Base-by-base conservation (phyloP, 352 stramenopile genomes). In the Phytopythium chamaehyphon region DNA sequence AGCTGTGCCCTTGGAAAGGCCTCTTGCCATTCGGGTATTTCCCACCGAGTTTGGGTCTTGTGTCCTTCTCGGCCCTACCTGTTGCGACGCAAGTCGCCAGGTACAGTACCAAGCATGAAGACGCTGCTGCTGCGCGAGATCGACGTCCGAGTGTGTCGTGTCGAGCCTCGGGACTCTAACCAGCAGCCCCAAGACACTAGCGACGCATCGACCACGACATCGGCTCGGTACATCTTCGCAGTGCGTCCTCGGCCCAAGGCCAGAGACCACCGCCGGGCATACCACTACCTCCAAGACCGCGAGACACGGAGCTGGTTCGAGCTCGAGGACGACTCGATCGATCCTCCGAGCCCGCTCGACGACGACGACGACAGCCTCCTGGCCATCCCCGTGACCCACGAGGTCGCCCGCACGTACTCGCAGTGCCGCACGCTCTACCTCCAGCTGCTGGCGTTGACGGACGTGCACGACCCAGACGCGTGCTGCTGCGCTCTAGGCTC, bases 211-310 rank as follows among this genome's bases (percentile, higher is more conserved):
- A 16, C 49, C 18, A 59, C 48, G 12, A 43, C 59, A 6, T 71
- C 69, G 3, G 63, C 69, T 15, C 64, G 61, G 21, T 88, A 88
- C 42, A 71, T 88, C 16, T 80, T 88, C 33, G 57, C 65, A 15
- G 53, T 88, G 7, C 63, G 55, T 1, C 65, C 71, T 15, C 48
- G 47, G 3, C 39, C 18, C 21, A 49, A 44, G 15, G 61, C 40
- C 44, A 56, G 18, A 2, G 4, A 44, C 3, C 43, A 68, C 14
- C 35, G 10, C 11, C 44, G 40, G 22, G 36, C 23, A 6, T 45
- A 59, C 15, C 56, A 67, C 26, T 57, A 72, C 43, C 53, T 69
- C n/a, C 55, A 74, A 40, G 54, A 51, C 39, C 51, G 49, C 35
- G 51, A 50, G 47, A 37, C 53, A 38, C 14, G 59, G 44, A 14